Percentiles rank a stretch among this genome's conserved stretches.
phyloP scores from a whole-genome alignment of 768 basidiomycete genomes.

The Melanogaster broomeanus region DNA sequence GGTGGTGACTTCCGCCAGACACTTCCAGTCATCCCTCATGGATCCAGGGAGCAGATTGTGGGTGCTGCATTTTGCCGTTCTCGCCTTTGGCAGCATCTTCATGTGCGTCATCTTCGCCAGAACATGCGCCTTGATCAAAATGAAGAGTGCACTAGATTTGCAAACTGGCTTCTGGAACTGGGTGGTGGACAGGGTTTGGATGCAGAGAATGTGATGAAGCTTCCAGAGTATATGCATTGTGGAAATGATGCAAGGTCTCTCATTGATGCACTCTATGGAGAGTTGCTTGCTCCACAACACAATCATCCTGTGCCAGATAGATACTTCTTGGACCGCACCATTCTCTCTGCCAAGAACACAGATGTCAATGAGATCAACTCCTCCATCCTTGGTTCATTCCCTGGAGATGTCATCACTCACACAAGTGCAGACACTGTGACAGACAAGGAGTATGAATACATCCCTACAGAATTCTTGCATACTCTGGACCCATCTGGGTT shows the following conservation, averaged over 20 bases:
- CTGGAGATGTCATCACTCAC: conserved; percentile 21
- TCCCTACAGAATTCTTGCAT: too few relatives aligned
- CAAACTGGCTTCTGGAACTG: conserved; percentile 35
- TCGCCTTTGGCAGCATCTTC: conserved; percentile 29
- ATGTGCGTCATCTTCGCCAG: conserved; percentile 30
- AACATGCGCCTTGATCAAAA: conserved; percentile 42
- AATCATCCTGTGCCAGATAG: too few relatives aligned
- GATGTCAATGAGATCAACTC: conserved; percentile 35
- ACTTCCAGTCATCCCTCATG: too few relatives aligned
- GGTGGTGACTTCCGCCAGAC: too few relatives aligned
- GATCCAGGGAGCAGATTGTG: too few relatives aligned
- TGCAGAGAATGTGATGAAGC: conserved; percentile 14
- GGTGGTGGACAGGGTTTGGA: conserved; percentile 33
- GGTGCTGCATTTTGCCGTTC: too few relatives aligned
- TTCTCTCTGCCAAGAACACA: too few relatives aligned
- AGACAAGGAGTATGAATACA: too few relatives aligned
- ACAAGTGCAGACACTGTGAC: too few relatives aligned
- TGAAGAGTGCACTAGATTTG: conserved; percentile 13
- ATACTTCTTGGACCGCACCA: too few relatives aligned
- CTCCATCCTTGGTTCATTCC: conserved; percentile 22
- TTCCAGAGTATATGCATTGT: conserved; percentile 30
- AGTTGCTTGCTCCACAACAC: conserved; percentile 8
- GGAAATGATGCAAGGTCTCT: conserved; percentile 19
- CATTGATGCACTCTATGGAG: conserved; percentile 30
- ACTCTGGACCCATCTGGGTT: too few relatives aligned